Evolutionary conservation across 495 filamentous ascomycete genomes (phyloP).

Genomic region (Clohesyomyces aquaticus): DNA sequence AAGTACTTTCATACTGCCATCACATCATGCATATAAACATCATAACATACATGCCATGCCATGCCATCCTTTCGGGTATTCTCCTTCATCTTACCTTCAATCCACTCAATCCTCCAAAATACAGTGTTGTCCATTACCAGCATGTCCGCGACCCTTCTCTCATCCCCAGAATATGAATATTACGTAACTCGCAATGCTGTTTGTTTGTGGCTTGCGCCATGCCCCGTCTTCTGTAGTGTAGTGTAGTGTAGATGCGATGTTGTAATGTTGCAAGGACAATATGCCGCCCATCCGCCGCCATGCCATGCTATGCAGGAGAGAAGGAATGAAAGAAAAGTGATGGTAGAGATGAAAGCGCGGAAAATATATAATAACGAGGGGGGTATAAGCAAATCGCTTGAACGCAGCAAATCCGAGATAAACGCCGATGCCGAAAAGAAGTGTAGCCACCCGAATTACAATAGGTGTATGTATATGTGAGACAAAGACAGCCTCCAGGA

Average conservation of each 20-base stretch:
- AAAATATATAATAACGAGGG: conserved; percentile 17
- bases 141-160: conserved; percentile 15
- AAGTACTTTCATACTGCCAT: no score
- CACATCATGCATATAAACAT: no score
- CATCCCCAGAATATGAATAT: background rate
- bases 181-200: conserved; percentile 13
- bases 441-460: background rate
- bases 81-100: conserved; percentile 17
- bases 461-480: conserved; percentile 1
- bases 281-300: background rate
- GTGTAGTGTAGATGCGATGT: background rate
- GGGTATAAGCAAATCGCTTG: conserved; percentile 26
- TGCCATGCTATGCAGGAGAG: no score
- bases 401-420: conserved; percentile 28
- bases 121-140: conserved; percentile 32
- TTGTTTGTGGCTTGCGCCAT: conserved; percentile 31
- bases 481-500: conserved; percentile 26
- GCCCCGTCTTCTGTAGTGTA: background rate
- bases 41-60: no score
- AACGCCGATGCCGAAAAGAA: conserved; percentile 6
- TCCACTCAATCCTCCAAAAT: conserved; percentile 2
- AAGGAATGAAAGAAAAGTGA: conserved; percentile 27
- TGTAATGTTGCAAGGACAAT: background rate
- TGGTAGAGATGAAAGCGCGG: conserved; percentile 7
- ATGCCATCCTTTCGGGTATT: no score